Evolutionary conservation across 176 grass and related monocot species (phyloP).

Genomic region (Aegilops longissima): DNA sequence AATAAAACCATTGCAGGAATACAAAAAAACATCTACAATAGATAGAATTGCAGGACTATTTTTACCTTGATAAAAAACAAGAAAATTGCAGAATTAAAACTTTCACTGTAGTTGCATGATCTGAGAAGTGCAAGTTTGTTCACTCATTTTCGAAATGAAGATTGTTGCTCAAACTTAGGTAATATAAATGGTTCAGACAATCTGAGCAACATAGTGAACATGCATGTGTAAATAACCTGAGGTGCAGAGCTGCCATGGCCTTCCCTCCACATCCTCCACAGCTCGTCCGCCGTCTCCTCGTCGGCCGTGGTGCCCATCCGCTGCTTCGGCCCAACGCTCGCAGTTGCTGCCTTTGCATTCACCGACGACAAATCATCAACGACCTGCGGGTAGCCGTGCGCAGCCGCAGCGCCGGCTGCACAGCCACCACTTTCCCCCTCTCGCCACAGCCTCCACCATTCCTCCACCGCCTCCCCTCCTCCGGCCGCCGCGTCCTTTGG

Average conservation of each 20-base stretch:
- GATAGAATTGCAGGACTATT: too few relatives aligned
- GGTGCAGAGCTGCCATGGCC: background rate
- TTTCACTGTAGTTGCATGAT: too few relatives aligned
- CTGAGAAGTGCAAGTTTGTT: too few relatives aligned
- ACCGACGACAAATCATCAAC: background rate
- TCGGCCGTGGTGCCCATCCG: background rate
- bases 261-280: constrained; percentile 13
- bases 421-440: background rate
- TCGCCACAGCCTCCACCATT: constrained; percentile 13
- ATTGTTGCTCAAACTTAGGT: too few relatives aligned
- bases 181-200: background rate
- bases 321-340: background rate
- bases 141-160: too few relatives aligned
- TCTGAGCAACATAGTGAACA: background rate
- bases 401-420: background rate
- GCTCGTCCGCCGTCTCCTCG: background rate
- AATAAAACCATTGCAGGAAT: too few relatives aligned
- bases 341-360: background rate
- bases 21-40: too few relatives aligned
- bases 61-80: too few relatives aligned
- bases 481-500: background rate
- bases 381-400: background rate
- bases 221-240: background rate
- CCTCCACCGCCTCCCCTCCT: background rate
- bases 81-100: too few relatives aligned